A percentile compares a stretch with the other conserved stretches of the same genome.
Evolutionary conservation across 2,329 filamentous ascomycete species (phyloP).

Genomic region (Fusarium verrucosum): DNA sequence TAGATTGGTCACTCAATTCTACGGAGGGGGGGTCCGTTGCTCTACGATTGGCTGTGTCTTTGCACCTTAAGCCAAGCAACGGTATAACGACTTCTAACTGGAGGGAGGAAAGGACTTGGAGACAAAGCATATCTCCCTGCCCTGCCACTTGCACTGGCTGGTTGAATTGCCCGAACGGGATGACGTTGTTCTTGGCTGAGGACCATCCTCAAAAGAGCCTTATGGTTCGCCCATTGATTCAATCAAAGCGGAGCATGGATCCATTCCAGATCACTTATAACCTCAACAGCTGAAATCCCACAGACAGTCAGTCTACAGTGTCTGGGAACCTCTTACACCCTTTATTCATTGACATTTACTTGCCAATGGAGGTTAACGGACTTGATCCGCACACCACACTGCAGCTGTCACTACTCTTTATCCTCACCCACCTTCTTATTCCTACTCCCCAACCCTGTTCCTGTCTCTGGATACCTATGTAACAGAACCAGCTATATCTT

Average conservation of each 20-base stretch:
- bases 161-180: neutral
- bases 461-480: neutral
- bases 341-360: neutral
- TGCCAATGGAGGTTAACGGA: neutral
- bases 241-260: neutral
- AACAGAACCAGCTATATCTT: neutral
- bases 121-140: neutral
- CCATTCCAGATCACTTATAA: neutral
- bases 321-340: neutral
- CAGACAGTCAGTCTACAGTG: neutral
- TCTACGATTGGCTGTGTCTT: neutral
- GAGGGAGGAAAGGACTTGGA: neutral
- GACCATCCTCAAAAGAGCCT: neutral
- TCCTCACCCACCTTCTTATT: slow-evolving; percentile 2
- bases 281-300: neutral
- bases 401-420: neutral
- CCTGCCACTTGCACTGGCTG: too few relatives aligned
- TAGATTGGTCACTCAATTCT: neutral
- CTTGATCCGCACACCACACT: neutral
- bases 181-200: slow-evolving; percentile 2
- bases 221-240: neutral
- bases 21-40: neutral
- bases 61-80: neutral
- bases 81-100: neutral
- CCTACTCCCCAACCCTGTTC: slow-evolving; percentile 10